Base-by-base conservation (phyloP, 2,329 filamentous ascomycete genomes). In the Arthrobotrys megalospora region DNA sequence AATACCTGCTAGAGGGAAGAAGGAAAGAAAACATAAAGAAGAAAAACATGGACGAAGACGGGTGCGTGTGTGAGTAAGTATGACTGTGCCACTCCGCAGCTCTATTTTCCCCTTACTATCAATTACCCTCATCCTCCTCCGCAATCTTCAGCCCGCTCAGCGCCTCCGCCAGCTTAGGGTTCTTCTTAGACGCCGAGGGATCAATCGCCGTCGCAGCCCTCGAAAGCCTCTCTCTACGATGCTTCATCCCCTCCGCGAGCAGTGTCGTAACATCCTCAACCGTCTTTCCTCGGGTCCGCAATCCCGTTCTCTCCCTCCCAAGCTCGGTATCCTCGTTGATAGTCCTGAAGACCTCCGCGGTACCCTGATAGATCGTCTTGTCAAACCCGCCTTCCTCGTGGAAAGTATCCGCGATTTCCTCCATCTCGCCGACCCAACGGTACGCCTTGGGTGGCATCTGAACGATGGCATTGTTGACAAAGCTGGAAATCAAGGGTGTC, bases 401-500 rank as follows among this genome's bases (percentile, higher is more conserved):
- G 6, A 93, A 90, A 2, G 90, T 92, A 72, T 87, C 85, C 3
- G 88, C 89, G 82, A 94, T 93, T 86, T 94, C 90, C 81, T 90
- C 87, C 92, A 94, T 93, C 85, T 94, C 92, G 38, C 87, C 86
- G 0, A 93, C 90, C 91, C 92, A 94, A 10, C 92, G 86, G 83
- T 93, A 93, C 16, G 92, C 92, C 84, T 94, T 94, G 6, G 90
- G 89, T 24, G 91, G 87, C 88, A 93, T 92, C 12, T 83, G 85
- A 3, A 88, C 85, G 7, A 92, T 85, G 1, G 87, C 85, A 36
- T 82, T 85, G 81, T 89, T 87, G 0, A 87, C 88, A 62, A 84
- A 82, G 28, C 84, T 83, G 12, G 86, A 85, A 41, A 86, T 84
- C 1, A 82, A 82, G 0, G 91, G 89, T 60, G 86, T 85, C 72